phyloP scores from a whole-genome alignment of 139 green algal species.

The Closterium sp. region DNA sequence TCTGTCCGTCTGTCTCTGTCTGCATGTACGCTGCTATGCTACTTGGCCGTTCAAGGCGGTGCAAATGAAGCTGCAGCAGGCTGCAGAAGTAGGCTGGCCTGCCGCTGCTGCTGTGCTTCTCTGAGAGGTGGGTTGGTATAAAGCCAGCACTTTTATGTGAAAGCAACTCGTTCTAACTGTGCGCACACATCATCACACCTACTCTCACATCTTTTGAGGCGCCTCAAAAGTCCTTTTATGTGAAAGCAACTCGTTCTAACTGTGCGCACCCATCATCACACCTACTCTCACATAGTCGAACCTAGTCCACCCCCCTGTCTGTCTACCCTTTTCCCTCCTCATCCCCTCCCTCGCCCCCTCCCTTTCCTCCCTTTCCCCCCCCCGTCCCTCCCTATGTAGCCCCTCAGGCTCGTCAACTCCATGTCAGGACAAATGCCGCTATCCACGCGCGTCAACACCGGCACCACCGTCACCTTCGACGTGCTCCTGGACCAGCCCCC shows the following conservation, averaged over 20 bases:
- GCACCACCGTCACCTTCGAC: constrained; percentile 31
- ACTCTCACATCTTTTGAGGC: too few relatives aligned
- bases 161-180: too few relatives aligned
- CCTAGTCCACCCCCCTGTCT: too few relatives aligned
- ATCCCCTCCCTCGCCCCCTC: neutral
- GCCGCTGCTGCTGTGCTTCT: constrained; percentile 4
- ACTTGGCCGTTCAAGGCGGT: constrained; percentile 8
- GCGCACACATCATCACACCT: too few relatives aligned
- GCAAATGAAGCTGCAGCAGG: neutral
- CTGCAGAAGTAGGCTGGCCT: neutral
- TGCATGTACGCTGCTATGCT: constrained; percentile 2
- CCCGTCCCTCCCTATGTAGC: neutral
- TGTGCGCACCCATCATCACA: too few relatives aligned
- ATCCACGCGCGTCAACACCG: neutral
- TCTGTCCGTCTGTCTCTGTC: neutral
- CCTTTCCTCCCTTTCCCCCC: neutral
- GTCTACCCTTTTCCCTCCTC: too few relatives aligned
- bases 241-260: too few relatives aligned
- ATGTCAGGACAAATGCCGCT: constrained; percentile 20
- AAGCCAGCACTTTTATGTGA: too few relatives aligned
- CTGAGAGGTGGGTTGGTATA: too few relatives aligned
- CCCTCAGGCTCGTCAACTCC: constrained; percentile 12
- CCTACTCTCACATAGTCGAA: too few relatives aligned
- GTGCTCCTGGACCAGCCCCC: neutral
- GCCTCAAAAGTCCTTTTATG: too few relatives aligned